phyloP scores from a whole-genome alignment of 202 grass and related monocot genomes.

The Saccharum hybrid region DNA sequence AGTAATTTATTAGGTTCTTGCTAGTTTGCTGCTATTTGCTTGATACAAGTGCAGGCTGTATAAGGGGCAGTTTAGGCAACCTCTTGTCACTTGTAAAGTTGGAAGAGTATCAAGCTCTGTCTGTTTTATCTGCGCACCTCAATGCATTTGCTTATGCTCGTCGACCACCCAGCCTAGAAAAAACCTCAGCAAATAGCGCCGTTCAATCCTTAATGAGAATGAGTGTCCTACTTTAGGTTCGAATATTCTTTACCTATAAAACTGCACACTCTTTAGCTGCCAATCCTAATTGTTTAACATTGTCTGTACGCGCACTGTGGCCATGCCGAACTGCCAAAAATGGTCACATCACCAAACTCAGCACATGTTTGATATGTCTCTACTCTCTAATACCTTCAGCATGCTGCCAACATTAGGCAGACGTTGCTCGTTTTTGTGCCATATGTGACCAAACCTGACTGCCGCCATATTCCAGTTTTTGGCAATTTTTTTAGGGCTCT shows the following conservation, averaged over 20 bases:
- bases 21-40: conserved; percentile 4
- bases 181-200: background rate
- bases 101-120: background rate
- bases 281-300: background rate
- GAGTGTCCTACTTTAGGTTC: background rate
- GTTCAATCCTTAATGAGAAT: background rate
- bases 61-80: conserved; percentile 1
- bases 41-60: background rate
- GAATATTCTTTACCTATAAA: background rate
- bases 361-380: background rate
- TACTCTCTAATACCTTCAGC: conserved; percentile 3
- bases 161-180: background rate
- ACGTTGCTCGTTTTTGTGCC: too few relatives aligned
- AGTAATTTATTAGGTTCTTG: background rate
- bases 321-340: background rate
- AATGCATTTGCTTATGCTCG: conserved; percentile 3
- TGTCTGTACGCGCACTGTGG: background rate
- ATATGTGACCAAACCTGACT: too few relatives aligned
- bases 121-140: background rate
- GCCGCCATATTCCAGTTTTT: too few relatives aligned
- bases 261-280: background rate
- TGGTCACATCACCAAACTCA: background rate
- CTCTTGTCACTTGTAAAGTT: conserved; percentile 12
- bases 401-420: background rate
- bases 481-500: too few relatives aligned